Base-by-base conservation (phyloP, 306 rosid species). In the Purshia tridentata region DNA sequence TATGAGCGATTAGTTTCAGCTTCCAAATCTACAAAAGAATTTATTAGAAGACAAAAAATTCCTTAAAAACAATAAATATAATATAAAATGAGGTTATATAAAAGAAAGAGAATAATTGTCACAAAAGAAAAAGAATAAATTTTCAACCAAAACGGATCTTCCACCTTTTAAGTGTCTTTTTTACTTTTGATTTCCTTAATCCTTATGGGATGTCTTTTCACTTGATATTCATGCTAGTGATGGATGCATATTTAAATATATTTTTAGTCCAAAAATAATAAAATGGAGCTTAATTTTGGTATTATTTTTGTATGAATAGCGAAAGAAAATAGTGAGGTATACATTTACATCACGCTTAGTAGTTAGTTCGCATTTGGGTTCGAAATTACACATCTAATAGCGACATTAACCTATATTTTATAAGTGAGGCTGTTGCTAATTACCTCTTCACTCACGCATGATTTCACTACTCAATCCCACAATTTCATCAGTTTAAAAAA, bases 101-200 rank as follows among this genome's bases (percentile, higher is more conserved):
- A 47, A 47, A 14, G 35, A 9, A 42, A 15, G n/a, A 2, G 2
- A 41, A 39, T 9, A 9, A 0, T n/a, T n/a, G n/a, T n/a, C n/a
- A n/a, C n/a, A n/a, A n/a, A n/a, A n/a, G 35, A 9, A 42, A 15
- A 41, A 2, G 2, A 41, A 39, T 9, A 9, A 0, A n/a, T 63
- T 63, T 49, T 63, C 68, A 63, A 63, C 51, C 41, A 63, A 63
- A 42, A 63, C 37, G 68, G 68, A 63, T 18, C 35, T 63, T 63
- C 41, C 48, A 41, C 15, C 46, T 16, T 12, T 40, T 62, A 0
- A 8, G 22, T 7, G 47, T 48, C 22, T 6, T 16, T 41, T 62
- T 62, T 29, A 13, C 35, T 40, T 16, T 41, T 41, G 15, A 41
- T n/a, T 41, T 63, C 42, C 48, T 62, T 40, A 62, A n/a, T 63